Conservation (phyloP, 768 basidiomycete species). For the Rhizopogon vinicolor region DNA sequence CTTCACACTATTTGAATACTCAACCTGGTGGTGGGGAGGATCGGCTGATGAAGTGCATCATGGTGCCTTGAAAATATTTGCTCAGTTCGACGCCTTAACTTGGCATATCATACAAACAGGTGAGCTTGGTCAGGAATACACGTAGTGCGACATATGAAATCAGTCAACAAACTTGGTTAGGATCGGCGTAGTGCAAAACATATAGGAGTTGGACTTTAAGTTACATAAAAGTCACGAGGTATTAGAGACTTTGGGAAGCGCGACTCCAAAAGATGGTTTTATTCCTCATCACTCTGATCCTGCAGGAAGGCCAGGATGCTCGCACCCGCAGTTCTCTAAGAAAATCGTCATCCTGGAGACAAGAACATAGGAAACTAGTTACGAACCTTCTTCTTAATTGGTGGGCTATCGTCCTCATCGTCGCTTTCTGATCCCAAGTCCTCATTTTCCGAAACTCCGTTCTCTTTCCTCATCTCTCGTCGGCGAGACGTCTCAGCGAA, state of each 20-base stretch:
- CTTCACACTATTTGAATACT: too few relatives aligned
- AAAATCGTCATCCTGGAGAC: neutral
- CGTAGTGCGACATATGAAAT: too few relatives aligned
- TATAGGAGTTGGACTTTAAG: neutral
- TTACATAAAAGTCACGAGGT: too few relatives aligned
- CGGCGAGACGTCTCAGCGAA: slow-evolving; percentile 52
- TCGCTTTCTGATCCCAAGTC: slow-evolving; percentile 28
- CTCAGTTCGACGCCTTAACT: too few relatives aligned
- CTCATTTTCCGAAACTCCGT: slow-evolving; percentile 11
- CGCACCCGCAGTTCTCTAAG: slow-evolving; percentile 41
- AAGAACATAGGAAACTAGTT: neutral
- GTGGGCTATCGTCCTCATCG: slow-evolving; percentile 28
- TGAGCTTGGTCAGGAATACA: too few relatives aligned
- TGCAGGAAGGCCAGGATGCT: slow-evolving; percentile 70
- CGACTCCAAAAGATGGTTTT: neutral
- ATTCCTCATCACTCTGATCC: slow-evolving; percentile 64
- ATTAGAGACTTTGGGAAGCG: neutral
- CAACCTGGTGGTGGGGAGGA: too few relatives aligned
- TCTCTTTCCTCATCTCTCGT: slow-evolving; percentile 15
- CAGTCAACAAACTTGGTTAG: too few relatives aligned
- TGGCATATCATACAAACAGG: too few relatives aligned
- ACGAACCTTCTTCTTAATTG: slow-evolving; percentile 41
- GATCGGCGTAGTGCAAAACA: neutral
- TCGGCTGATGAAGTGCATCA: too few relatives aligned
- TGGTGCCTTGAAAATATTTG: too few relatives aligned